Conservation (phyloP, 116 monocot genomes). For the Iris pallida region DNA sequence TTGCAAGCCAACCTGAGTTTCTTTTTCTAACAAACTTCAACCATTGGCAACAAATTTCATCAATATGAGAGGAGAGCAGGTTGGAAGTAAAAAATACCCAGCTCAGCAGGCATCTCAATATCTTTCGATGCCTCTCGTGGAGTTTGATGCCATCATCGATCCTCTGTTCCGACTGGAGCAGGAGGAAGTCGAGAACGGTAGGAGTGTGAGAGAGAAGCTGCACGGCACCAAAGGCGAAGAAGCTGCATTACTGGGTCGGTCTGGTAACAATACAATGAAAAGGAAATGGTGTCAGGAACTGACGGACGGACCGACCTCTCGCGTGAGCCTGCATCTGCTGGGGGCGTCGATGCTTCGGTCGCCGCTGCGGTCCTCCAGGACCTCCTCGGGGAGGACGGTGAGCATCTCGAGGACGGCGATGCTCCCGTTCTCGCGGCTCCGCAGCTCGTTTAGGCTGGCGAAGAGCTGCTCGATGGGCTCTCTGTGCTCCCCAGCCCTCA, state of each 20-base stretch:
- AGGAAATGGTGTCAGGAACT: too few species aligned
- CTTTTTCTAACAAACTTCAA: too few species aligned
- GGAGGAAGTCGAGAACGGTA: conserved; percentile 75
- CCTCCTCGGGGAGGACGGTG: conserved; percentile 89
- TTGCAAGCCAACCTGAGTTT: too few species aligned
- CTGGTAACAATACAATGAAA: too few species aligned
- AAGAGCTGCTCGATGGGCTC: conserved; percentile 82
- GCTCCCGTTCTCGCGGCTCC: conserved; percentile 64
- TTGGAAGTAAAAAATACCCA: too few species aligned
- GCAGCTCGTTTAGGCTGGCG: conserved; percentile 64
- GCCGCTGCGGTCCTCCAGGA: conserved; percentile 58
- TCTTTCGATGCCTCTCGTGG: conserved; percentile 57
- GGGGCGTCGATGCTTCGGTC: conserved; percentile 44
- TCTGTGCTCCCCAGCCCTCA: conserved; percentile 60
- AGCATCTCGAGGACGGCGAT: conserved; percentile 88
- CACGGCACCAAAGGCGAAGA: conserved; percentile 9
- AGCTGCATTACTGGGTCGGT: too few species aligned
- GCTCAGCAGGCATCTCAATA: conserved; percentile 81
- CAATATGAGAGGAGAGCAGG: too few species aligned
- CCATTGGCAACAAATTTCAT: too few species aligned
- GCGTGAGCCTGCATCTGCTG: conserved; percentile 54
- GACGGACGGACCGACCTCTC: too few species aligned
- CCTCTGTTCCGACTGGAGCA: conserved; percentile 57
- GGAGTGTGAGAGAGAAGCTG: conserved; percentile 89
- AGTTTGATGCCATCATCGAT: conserved; percentile 37